Evolutionary conservation across 2,329 filamentous ascomycete species (phyloP).

Genomic region (Sporothrix pallida): DNA sequence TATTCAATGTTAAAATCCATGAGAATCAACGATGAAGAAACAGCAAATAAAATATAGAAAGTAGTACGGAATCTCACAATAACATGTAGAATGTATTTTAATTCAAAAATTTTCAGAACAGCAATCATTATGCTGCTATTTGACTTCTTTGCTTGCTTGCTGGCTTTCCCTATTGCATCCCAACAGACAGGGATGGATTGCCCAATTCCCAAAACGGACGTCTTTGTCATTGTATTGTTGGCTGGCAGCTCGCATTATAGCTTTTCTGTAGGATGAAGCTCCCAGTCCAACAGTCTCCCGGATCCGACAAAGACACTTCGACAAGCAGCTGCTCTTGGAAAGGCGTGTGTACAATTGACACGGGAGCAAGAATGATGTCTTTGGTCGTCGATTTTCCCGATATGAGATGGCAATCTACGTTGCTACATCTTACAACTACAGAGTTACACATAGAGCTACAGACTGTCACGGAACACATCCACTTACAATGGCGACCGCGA

Average conservation of each 20-base stretch:
- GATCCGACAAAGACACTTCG: not conserved
- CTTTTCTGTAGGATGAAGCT: not conserved
- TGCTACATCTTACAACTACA: not conserved
- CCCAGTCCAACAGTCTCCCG: not conserved
- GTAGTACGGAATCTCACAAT: too few species aligned
- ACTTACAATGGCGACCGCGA: not conserved
- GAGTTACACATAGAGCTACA: not conserved
- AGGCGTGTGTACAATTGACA: not conserved
- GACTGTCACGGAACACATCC: not conserved
- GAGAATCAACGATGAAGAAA: too few species aligned
- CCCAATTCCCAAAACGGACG: not conserved
- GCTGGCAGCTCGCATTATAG: slow-evolving; percentile 7
- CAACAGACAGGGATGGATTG: slow-evolving; percentile 25
- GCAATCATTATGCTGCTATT: too few species aligned
- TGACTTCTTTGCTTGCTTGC: not conserved
- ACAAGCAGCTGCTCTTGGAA: not conserved
- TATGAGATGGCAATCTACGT: not conserved
- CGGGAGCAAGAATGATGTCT: not conserved
- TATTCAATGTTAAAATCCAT: too few species aligned
- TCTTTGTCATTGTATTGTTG: slow-evolving; percentile 14
- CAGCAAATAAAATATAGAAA: too few species aligned
- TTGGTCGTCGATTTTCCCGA: not conserved
- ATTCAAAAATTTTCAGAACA: too few species aligned
- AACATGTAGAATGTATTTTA: too few species aligned
- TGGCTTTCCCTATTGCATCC: slow-evolving; percentile 16